These are phyloP conservation scores for Pichia scutulata DNA, from an alignment of 805 yeast genomes.

Conservation along the genomic window DNA sequence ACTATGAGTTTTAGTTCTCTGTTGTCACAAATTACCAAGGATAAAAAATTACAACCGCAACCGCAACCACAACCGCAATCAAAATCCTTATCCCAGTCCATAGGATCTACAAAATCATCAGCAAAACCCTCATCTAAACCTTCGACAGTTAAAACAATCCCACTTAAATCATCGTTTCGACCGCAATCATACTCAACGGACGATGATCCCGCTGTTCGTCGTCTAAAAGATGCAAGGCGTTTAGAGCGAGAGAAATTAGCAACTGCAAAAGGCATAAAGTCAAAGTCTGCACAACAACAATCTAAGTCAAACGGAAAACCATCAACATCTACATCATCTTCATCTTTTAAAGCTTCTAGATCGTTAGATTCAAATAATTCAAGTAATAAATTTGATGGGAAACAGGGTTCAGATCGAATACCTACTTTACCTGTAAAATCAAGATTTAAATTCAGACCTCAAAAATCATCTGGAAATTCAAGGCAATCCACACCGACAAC, in stretches of 20 bases:
- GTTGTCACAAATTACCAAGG: slow-evolving; percentile 25
- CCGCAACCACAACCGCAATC: slow-evolving; percentile 9
- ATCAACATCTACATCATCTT: neutral
- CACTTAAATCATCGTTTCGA: too few species aligned
- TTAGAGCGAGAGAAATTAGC: slow-evolving; percentile 40
- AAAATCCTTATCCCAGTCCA: slow-evolving; percentile 7
- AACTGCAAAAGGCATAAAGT: slow-evolving; percentile 25
- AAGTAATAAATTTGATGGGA: neutral
- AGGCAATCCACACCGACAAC: neutral
- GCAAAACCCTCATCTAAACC: neutral
- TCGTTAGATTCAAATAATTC: neutral
- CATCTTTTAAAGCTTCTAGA: neutral
- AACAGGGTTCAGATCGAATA: neutral
- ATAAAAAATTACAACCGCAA: slow-evolving; percentile 10
- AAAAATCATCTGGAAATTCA: neutral
- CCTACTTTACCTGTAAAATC: slow-evolving; percentile 3
- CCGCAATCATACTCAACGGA: neutral
- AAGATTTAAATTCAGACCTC: slow-evolving; percentile 4
- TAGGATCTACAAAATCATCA: neutral
- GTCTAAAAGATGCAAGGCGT: slow-evolving; percentile 59
- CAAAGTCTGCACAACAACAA: neutral
- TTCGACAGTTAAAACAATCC: neutral
- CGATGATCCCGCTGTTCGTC: slow-evolving; percentile 63
- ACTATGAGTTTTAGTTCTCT: slow-evolving; percentile 17
- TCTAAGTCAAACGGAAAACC: neutral